Percentiles rank a stretch among this genome's conserved stretches.
These are phyloP conservation scores for Colletotrichum sp. DNA, from an alignment of 2,329 filamentous ascomycete genomes.

Conservation along the genomic window DNA sequence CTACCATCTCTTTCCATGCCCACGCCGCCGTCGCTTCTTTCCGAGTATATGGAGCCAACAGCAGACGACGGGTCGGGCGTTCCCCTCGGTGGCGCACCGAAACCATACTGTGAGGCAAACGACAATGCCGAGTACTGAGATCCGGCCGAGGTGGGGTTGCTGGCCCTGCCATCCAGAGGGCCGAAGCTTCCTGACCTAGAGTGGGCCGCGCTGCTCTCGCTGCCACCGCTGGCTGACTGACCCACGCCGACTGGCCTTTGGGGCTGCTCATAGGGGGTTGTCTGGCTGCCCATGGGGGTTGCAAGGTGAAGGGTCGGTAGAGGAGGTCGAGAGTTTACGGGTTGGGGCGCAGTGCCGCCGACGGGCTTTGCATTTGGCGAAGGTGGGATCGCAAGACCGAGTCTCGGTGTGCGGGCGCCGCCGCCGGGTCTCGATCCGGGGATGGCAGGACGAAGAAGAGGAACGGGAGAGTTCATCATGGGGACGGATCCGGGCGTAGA, in stretches of 20 bases:
- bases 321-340: conserved; percentile 58
- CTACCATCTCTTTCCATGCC: conserved; percentile 86
- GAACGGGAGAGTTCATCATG: conserved; percentile 77
- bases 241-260: conserved; percentile 57
- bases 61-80: conserved; percentile 88
- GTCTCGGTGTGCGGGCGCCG: conserved; percentile 71
- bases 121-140: conserved; percentile 85
- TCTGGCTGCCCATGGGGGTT: conserved; percentile 84
- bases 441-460: conserved; percentile 83
- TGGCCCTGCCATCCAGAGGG: conserved; percentile 74
- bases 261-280: conserved; percentile 72
- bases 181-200: conserved; percentile 87
- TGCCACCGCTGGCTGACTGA: conserved; percentile 76
- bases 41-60: conserved; percentile 84
- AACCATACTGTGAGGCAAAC: conserved; percentile 75
- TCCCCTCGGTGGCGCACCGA: conserved; percentile 69
- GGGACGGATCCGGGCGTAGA: conserved; percentile 44
- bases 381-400: conserved; percentile 89
- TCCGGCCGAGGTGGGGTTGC: conserved; percentile 85
- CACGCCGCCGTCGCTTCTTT: conserved; percentile 75
- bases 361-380: conserved; percentile 84
- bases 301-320: conserved; percentile 84
- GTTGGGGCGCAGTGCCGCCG: conserved; percentile 49
- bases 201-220: conserved; percentile 79
- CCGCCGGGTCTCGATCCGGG: conserved; percentile 69